Percentiles rank a stretch among this genome's conserved stretches.
These are phyloP conservation scores for Camellia sinensis DNA, from an alignment of 148 eudicot genomes.

Conservation along the genomic window DNA sequence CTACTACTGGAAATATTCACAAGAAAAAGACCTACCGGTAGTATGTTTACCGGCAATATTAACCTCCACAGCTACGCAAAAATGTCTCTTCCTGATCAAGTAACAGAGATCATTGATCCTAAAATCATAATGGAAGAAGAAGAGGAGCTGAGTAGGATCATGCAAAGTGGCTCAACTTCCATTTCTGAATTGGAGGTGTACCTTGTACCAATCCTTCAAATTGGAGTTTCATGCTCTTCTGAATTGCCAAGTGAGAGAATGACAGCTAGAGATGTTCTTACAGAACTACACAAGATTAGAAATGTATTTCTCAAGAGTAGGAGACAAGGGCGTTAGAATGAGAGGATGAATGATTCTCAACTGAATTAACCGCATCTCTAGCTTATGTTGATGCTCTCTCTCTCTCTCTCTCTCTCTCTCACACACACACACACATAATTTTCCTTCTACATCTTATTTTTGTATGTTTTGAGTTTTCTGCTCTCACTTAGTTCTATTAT, in stretches of 20 bases:
- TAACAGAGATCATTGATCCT: constrained; percentile 14
- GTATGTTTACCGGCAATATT: not conserved
- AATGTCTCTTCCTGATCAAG: constrained; percentile 1
- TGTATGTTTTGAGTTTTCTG: no score
- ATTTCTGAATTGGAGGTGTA: not conserved
- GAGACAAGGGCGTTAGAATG: not conserved
- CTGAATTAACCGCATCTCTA: not conserved
- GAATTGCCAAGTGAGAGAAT: constrained; percentile 20
- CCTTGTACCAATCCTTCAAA: constrained; percentile 9
- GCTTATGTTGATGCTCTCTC: not conserved
- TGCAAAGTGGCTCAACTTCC: not conserved
- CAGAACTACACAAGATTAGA: constrained; percentile 3
- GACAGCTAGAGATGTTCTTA: constrained; percentile 6
- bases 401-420: no score
- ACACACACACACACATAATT: no score
- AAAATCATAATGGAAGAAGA: not conserved
- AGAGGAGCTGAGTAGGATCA: not conserved
- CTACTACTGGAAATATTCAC: constrained; percentile 13
- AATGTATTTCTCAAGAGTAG: not conserved
- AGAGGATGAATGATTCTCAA: not conserved
- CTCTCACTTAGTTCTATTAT: no score
- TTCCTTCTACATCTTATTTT: no score
- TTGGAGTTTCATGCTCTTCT: constrained; percentile 18
- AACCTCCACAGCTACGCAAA: constrained; percentile 12
- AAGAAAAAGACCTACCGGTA: constrained; percentile 15